Percentiles rank a stretch among this genome's conserved stretches.
These are phyloP conservation scores for Salix suchowensis DNA, from an alignment of 345 rosid genomes.

Conservation along the genomic window DNA sequence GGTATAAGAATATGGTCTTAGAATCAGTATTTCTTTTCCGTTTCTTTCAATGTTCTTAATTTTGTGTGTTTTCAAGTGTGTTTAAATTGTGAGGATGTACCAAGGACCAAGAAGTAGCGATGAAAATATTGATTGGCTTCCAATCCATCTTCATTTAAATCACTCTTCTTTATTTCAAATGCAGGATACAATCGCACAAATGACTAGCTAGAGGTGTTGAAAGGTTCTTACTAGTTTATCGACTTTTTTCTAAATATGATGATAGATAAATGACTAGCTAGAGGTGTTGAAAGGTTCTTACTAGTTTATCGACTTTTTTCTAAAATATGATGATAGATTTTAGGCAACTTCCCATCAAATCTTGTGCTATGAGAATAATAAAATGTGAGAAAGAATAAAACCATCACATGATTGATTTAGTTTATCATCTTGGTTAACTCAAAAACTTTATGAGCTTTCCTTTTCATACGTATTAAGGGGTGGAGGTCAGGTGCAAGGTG, in stretches of 20 bases:
- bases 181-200: not conserved
- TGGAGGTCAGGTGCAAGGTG: not conserved
- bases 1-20: conserved; percentile 34
- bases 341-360: not conserved
- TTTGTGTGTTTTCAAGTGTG: conserved; percentile 35
- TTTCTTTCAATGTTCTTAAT: not conserved
- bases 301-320: not conserved
- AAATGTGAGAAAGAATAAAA: not conserved
- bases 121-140: conserved; percentile 9
- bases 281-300: not conserved
- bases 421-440: conserved; percentile 16
- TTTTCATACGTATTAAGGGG: conserved; percentile 7
- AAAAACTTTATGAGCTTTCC: conserved; percentile 14
- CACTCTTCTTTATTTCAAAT: not conserved
- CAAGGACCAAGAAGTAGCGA: conserved; percentile 16
- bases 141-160: not conserved
- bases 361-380: not conserved
- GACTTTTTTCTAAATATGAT: not conserved
- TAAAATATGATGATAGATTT: not conserved
- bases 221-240: not conserved
- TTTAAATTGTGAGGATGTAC: conserved; percentile 30
- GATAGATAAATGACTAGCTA: not conserved
- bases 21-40: conserved; percentile 4
- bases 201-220: not conserved
- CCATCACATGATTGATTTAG: conserved; percentile 1